These are phyloP conservation scores for Colletotrichum lupini DNA, from an alignment of 2,329 filamentous ascomycete genomes.

Conservation along the genomic window DNA sequence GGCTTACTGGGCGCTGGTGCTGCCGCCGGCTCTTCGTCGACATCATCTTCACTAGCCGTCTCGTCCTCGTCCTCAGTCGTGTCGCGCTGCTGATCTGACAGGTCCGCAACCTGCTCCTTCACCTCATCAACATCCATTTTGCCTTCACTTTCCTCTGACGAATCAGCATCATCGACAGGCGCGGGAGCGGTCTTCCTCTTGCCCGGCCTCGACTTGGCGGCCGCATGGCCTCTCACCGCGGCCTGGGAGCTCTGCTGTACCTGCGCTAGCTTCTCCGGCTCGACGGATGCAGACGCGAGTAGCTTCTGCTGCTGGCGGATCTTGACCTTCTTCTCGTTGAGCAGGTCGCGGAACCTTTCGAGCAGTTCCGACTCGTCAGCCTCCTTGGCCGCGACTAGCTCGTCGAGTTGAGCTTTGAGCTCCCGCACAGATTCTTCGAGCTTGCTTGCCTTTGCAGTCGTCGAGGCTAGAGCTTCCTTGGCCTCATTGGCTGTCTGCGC, in stretches of 20 bases:
- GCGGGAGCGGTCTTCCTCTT: slow-evolving; percentile 61
- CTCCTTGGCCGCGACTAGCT: slow-evolving; percentile 73
- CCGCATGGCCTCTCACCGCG: slow-evolving; percentile 39
- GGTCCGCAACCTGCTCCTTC: slow-evolving; percentile 36
- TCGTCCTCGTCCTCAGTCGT: slow-evolving; percentile 52
- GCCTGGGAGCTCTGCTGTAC: slow-evolving; percentile 41
- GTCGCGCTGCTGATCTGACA: slow-evolving; percentile 48
- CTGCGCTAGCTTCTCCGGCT: slow-evolving; percentile 41
- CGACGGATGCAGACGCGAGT: slow-evolving; percentile 59
- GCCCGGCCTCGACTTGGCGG: slow-evolving; percentile 52
- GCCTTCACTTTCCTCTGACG: slow-evolving; percentile 58
- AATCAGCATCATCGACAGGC: slow-evolving; percentile 50
- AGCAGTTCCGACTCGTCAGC: slow-evolving; percentile 75
- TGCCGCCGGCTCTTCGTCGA: slow-evolving; percentile 50
- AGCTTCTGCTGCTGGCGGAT: slow-evolving; percentile 79
- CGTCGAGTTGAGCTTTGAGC: slow-evolving; percentile 72
- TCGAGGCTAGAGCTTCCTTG: slow-evolving; percentile 53
- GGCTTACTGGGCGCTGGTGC: slow-evolving; percentile 38
- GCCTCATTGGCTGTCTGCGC: slow-evolving; percentile 59
- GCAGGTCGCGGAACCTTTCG: slow-evolving; percentile 74
- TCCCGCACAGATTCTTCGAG: slow-evolving; percentile 68
- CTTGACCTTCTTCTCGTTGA: slow-evolving; percentile 85
- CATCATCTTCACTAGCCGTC: slow-evolving; percentile 56
- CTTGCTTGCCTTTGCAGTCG: slow-evolving; percentile 53
- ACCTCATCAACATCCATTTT: slow-evolving; percentile 61